Conservation (phyloP, 106 monocot genomes). For the Acorus calamus region DNA sequence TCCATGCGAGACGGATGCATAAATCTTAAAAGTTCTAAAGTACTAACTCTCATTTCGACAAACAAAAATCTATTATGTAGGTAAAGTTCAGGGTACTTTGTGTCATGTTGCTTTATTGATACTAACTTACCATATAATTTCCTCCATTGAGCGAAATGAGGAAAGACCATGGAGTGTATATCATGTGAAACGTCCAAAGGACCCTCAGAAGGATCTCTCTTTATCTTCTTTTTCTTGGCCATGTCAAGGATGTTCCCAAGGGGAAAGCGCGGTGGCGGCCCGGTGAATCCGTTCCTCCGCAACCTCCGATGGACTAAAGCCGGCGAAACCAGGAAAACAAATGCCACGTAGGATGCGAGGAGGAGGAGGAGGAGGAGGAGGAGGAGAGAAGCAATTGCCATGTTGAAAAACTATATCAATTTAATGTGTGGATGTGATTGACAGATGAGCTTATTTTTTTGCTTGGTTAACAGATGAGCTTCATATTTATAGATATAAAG, state of each 20-base stretch:
- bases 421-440: neutral
- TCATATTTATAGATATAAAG: no score
- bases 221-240: neutral
- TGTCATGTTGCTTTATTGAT: no score
- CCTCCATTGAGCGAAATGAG: conserved; percentile 68
- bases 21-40: neutral
- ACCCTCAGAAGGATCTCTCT: neutral
- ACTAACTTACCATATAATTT: conserved; percentile 38
- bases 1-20: neutral
- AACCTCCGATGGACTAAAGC: conserved; percentile 8
- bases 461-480: no score
- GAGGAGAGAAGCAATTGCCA: conserved; percentile 4
- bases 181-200: conserved; percentile 18
- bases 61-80: no score
- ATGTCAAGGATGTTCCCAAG: conserved; percentile 57
- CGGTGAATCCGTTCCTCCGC: conserved; percentile 35
- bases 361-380: conserved; percentile 25
- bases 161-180: conserved; percentile 54
- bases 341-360: conserved; percentile 7
- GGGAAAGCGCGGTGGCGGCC: conserved; percentile 62
- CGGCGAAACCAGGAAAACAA: conserved; percentile 27
- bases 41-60: no score
- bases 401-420: neutral
- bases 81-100: no score
- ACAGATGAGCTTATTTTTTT: no score